Conservation (phyloP, 495 filamentous ascomycete species). For the Aspergillus affinis region DNA sequence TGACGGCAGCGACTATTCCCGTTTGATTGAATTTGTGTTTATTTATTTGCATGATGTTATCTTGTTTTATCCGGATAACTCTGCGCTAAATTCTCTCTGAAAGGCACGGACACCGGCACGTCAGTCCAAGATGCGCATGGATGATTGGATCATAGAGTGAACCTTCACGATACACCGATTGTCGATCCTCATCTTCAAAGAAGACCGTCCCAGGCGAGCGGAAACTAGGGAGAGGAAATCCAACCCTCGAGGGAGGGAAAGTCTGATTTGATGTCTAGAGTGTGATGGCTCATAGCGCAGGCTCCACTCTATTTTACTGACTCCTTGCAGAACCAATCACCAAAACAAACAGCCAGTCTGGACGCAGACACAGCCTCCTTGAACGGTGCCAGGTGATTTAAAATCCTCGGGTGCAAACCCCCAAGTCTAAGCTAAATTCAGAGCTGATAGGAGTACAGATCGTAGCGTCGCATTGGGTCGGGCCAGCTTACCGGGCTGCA, state of each 20-base stretch:
- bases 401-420: not conserved
- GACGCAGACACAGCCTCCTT: not conserved
- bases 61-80: too few relatives aligned
- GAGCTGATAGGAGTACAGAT: not conserved
- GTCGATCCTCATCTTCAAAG: not conserved
- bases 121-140: not conserved
- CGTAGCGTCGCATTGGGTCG: not conserved
- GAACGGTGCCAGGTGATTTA: not conserved
- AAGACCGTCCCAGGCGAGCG: not conserved
- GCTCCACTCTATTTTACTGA: not conserved
- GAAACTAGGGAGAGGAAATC: not conserved
- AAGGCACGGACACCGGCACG: not conserved
- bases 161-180: not conserved
- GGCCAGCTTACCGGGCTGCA: not conserved
- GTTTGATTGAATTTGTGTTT: not conserved
- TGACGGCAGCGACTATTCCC: not conserved
- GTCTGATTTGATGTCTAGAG: too few relatives aligned
- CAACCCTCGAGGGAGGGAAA: not conserved
- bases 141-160: not conserved
- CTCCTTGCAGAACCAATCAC: not conserved
- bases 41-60: not conserved
- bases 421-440: not conserved
- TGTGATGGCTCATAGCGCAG: not conserved
- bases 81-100: not conserved
- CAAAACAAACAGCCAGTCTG: not conserved